A percentile compares a stretch with the other conserved stretches of the same genome.
Conservation (phyloP, 2,329 filamentous ascomycete species). For the Pseudogymnoascus sp. region DNA sequence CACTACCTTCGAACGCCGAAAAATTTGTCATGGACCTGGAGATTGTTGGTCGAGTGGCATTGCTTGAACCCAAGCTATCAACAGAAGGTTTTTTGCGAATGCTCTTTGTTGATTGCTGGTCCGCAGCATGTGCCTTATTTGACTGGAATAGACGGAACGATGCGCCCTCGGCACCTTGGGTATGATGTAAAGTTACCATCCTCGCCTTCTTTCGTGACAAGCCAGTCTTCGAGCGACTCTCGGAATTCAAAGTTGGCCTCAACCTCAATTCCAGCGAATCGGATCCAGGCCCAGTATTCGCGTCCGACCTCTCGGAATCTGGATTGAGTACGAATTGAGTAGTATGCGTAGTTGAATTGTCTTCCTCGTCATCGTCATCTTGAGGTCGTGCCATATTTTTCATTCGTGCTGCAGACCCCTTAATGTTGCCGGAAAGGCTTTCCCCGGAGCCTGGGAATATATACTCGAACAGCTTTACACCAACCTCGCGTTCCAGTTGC, state of each 20-base stretch:
- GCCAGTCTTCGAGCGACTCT: constrained; percentile 25
- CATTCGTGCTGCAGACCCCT: constrained; percentile 54
- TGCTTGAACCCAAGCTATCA: constrained; percentile 24
- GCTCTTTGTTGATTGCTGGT: constrained; percentile 17
- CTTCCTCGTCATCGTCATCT: constrained; percentile 23
- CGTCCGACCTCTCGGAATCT: constrained; percentile 37
- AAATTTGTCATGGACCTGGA: constrained; percentile 19
- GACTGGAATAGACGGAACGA: constrained; percentile 37
- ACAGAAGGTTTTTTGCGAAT: constrained; percentile 25
- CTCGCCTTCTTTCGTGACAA: constrained; percentile 12
- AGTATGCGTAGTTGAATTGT: constrained; percentile 24
- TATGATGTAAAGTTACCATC: constrained; percentile 21
- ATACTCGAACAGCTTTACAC: constrained; percentile 91
- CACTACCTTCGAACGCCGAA: constrained; percentile 19
- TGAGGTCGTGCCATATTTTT: constrained; percentile 39
- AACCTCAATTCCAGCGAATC: constrained; percentile 69
- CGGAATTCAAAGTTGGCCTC: constrained; percentile 67
- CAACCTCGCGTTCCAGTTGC: constrained; percentile 85
- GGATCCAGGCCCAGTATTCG: constrained; percentile 35
- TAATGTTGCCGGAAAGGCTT: constrained; percentile 31
- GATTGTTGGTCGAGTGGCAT: constrained; percentile 20
- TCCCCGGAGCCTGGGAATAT: constrained; percentile 76
- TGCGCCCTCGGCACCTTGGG: constrained; percentile 24
- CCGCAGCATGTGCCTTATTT: constrained; percentile 22
- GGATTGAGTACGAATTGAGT: background rate